Conservation (phyloP, 2,329 filamentous ascomycete species). For the Fusarium mundagurra region DNA sequence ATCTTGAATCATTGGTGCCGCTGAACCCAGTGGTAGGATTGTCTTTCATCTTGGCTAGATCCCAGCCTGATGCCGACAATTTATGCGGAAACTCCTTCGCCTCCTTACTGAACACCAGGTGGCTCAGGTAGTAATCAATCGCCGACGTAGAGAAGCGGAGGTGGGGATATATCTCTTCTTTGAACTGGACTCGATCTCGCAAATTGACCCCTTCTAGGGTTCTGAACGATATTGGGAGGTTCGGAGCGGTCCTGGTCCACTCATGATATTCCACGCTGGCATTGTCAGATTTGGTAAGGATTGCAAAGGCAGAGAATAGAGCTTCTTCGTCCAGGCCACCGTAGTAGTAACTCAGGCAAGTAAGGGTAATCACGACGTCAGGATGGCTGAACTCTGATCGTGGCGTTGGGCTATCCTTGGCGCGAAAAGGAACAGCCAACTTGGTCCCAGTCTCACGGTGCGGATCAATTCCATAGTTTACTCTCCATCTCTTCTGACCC, state of each 20-base stretch:
- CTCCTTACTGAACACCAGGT: constrained; percentile 69
- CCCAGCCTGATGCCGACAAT: constrained; percentile 74
- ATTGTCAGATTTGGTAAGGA: constrained; percentile 63
- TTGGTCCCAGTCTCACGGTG: constrained; percentile 52
- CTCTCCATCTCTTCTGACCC: constrained; percentile 68
- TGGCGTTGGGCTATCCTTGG: constrained; percentile 65
- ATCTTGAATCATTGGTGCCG: constrained; percentile 72
- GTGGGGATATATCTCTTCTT: constrained; percentile 59
- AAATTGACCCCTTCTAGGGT: constrained; percentile 66
- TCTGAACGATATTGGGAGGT: constrained; percentile 50
- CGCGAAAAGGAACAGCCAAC: constrained; percentile 68
- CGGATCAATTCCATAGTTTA: constrained; percentile 69
- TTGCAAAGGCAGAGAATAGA: constrained; percentile 57
- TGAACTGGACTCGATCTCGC: constrained; percentile 61
- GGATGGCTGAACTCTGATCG: constrained; percentile 71
- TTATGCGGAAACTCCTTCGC: constrained; percentile 72
- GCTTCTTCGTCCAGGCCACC: constrained; percentile 62
- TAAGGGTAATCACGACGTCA: constrained; percentile 66
- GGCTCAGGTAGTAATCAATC: constrained; percentile 71
- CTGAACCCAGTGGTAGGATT: constrained; percentile 73
- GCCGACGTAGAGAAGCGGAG: constrained; percentile 62
- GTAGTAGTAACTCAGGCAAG: constrained; percentile 66
- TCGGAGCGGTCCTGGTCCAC: constrained; percentile 55
- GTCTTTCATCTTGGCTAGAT: constrained; percentile 60
- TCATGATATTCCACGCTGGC: constrained; percentile 59